Evolutionary conservation across 225 moss, liverwort and hornwort species (phyloP).

Genomic region (Marchantia polymorpha): DNA sequence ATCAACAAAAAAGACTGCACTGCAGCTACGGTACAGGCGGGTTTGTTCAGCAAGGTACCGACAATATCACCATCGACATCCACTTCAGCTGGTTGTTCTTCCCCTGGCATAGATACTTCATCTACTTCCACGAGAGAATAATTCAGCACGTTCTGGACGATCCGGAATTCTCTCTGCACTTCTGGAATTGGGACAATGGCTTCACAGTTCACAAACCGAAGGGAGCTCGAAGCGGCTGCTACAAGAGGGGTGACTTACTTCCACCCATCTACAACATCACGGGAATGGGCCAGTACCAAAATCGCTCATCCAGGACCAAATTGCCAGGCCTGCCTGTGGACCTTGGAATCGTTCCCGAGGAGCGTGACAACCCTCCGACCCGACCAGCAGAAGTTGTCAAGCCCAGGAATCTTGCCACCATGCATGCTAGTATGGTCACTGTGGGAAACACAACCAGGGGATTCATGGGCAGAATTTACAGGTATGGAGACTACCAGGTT

Average conservation of each 20-base stretch:
- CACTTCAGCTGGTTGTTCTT: constrained; percentile 69
- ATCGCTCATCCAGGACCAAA: neutral
- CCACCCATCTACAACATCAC: constrained; percentile 1
- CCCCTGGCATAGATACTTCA: constrained; percentile 55
- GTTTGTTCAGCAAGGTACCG: constrained; percentile 21
- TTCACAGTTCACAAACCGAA: neutral
- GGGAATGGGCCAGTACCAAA: neutral
- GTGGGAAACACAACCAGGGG: neutral
- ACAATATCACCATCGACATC: constrained; percentile 41
- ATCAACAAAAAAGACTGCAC: constrained; percentile 44
- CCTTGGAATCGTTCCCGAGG: neutral
- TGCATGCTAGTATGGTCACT: neutral
- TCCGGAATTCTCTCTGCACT: constrained; percentile 45
- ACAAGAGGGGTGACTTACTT: neutral
- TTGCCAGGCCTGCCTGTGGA: neutral
- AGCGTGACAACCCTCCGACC: neutral
- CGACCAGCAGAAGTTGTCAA: neutral
- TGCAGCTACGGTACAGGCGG: constrained; percentile 58
- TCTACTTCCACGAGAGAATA: constrained; percentile 72
- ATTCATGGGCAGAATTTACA: constrained; percentile 5
- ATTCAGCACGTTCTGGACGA: constrained; percentile 50
- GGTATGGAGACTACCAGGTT: neutral
- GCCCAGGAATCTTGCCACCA: neutral
- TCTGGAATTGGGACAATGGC: constrained; percentile 69
- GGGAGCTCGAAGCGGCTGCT: neutral